Evolutionary conservation across 2,329 filamentous ascomycete genomes (phyloP), one percentile per base, ranked within the genome.

Genomic region (Anisogramma anomala): DNA sequence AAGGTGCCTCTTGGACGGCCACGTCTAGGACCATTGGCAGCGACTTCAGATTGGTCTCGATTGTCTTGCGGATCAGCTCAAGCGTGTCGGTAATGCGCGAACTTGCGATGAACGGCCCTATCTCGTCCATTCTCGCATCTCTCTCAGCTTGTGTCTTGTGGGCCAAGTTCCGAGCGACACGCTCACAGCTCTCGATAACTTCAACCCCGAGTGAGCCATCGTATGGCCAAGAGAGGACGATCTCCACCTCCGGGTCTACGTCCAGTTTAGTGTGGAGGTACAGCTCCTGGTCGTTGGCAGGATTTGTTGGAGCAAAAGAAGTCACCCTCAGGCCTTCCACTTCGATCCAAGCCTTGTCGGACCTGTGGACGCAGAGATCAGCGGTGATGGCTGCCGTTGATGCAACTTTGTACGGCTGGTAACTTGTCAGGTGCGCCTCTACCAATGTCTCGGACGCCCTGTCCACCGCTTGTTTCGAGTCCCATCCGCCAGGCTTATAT

Each of bases 191-290:
- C 48, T 66, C 60, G 3, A 53, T 36, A 0, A 66, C 48, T 3
- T 39, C 0, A 15, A 33, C 8, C 37, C 37, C 0, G 40, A 19
- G 1, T 28, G 4, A 15, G 8, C 14, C 5, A 4, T 30, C 46
- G 4, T 37, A 17, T 11, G 42, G 9, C 2, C 49, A 37, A 2
- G 44, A 34, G 1, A 35, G 36, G 3, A 61, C 45, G 11, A 68
- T 61, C 31, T 59, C 56, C 23, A 64, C 53, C 10, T 62, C 62
- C 0, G 65, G 64, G 34, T 68, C 64, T 4, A 64, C 18, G n/a
- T 64, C 58, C 42, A 59, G 48, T 4, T 50, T 49, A 0, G 59
- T 62, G 20, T 56, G 55, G 3, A 62, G 48, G 33, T 62, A 63
- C 7, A 62, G 48, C 42, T 62, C 60, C 33, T 56, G 52, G 42